phyloP scores from a whole-genome alignment of 2,329 filamentous ascomycete genomes.

The Curvularia sp. region DNA sequence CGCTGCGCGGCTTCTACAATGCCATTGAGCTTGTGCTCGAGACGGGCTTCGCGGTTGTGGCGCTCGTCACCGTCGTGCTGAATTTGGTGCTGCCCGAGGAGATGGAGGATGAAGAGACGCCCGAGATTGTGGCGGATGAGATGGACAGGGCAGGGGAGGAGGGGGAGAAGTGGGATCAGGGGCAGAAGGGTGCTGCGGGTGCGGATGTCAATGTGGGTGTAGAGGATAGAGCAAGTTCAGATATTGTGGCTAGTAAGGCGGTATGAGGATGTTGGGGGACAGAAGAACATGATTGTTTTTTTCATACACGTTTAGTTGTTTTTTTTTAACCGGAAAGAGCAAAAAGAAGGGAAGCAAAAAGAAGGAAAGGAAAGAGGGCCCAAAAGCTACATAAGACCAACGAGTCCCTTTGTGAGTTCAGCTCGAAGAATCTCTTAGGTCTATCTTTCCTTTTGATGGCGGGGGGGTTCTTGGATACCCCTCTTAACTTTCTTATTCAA shows the following conservation, averaged over 20 bases:
- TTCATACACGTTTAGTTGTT: not conserved
- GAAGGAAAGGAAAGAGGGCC: no score
- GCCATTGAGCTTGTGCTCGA: slow-evolving; percentile 62
- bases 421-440: not conserved
- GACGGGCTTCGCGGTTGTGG: slow-evolving; percentile 74
- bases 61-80: slow-evolving; percentile 73
- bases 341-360: not conserved
- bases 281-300: not conserved
- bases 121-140: slow-evolving; percentile 54
- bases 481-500: not conserved
- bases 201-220: slow-evolving; percentile 18
- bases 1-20: slow-evolving; percentile 75
- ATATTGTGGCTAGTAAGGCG: slow-evolving; percentile 23
- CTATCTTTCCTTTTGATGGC: not conserved
- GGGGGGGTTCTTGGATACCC: not conserved
- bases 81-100: slow-evolving; percentile 79
- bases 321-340: not conserved
- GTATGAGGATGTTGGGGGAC: not conserved
- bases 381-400: no score
- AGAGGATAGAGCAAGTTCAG: slow-evolving; percentile 21
- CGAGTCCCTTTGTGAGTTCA: not conserved
- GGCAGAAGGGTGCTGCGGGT: slow-evolving; percentile 37
- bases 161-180: slow-evolving; percentile 52
- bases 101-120: slow-evolving; percentile 67
- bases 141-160: slow-evolving; percentile 50